Percentiles rank a stretch among this genome's conserved stretches.
Evolutionary conservation across 2,329 filamentous ascomycete genomes (phyloP).

Genomic region (Epichloe sp.): DNA sequence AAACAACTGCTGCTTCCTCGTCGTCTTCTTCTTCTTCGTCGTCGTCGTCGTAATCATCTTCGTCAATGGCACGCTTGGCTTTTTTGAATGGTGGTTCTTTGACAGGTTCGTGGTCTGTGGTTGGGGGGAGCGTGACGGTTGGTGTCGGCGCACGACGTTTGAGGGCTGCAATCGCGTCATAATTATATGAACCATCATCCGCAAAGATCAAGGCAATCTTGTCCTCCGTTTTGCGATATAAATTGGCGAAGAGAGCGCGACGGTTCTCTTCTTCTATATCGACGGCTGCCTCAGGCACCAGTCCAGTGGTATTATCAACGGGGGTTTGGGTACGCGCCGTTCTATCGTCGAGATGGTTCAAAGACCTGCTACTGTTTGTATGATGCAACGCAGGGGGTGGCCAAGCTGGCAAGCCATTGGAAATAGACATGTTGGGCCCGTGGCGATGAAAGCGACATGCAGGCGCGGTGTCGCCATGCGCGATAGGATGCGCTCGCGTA

Average conservation of each 20-base stretch:
- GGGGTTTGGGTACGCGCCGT: slow-evolving; percentile 37
- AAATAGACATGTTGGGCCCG: slow-evolving; percentile 49
- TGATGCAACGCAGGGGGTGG: slow-evolving; percentile 43
- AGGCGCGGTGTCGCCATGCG: slow-evolving; percentile 43
- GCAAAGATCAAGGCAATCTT: slow-evolving; percentile 65
- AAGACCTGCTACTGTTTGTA: slow-evolving; percentile 32
- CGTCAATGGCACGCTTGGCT: slow-evolving; percentile 63
- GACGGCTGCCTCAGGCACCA: slow-evolving; percentile 47
- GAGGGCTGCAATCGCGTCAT: slow-evolving; percentile 39
- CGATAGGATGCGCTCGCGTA: slow-evolving; percentile 37
- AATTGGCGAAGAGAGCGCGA: slow-evolving; percentile 60
- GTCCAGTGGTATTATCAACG: slow-evolving; percentile 32
- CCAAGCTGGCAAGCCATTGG: slow-evolving; percentile 55
- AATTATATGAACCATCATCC: slow-evolving; percentile 40
- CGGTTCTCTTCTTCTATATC: slow-evolving; percentile 56
- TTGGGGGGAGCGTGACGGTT: slow-evolving; percentile 33
- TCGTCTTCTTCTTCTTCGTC: slow-evolving; percentile 59
- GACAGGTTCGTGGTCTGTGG: slow-evolving; percentile 45
- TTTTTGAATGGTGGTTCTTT: slow-evolving; percentile 57
- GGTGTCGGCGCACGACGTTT: slow-evolving; percentile 26
- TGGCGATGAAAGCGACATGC: slow-evolving; percentile 34
- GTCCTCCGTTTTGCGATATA: slow-evolving; percentile 65
- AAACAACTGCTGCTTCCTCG: slow-evolving; percentile 47
- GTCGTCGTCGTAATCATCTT: slow-evolving; percentile 74
- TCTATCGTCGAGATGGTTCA: slow-evolving; percentile 50